Base-by-base conservation (phyloP, 1,284 basidiomycete species). In the Apiotrichum veenhuisii region DNA sequence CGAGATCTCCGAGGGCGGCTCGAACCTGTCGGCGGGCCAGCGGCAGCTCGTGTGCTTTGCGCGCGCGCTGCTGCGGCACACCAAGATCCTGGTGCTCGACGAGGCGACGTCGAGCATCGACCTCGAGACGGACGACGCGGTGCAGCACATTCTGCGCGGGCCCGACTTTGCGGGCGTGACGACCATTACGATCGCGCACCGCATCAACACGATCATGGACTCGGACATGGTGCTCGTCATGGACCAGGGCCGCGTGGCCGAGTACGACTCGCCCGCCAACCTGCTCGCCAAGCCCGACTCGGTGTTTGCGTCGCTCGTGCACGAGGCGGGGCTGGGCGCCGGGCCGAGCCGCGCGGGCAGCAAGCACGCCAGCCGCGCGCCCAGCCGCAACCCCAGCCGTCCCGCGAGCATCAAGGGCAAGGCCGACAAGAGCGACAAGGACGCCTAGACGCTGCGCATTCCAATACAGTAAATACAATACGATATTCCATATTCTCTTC, bases 181-280 rank as follows among this genome's bases (percentile, higher is more conserved):
- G 8, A 90, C 91, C 55, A 77, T 93, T 55, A 92, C 88, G 64
- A 89, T 89, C 45, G 78, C 78, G 22, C 91, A 93, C 73, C 84
- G 91, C 1, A 79, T 96, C 54, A 91, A 94, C 71, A 96, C 93
- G 4, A 94, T 97, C 67, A 83, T 95, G 58, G 87, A 92, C 66
- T 91, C 86, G 40, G 87, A 89, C 63, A 83, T 86, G 36, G 85
- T 97, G 14, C 75, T 96, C 27, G 92, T 96, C 15, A 84, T 97
- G 75, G 85, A 87, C 62, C 79, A 85, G 20, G 93, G 93, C 17
- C 78, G 78, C 63, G 86, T 89, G 25, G 62, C 83, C 20, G 90
- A 93, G 77, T 86, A 86, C 67, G 89, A 90, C 68, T 78, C 82
- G 11, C 90, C 90, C 1, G 74, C 81, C 52, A 79, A 68, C n/a